phyloP scores from a whole-genome alignment of 83 land plant genomes.

The Isoetes engelmannii region DNA sequence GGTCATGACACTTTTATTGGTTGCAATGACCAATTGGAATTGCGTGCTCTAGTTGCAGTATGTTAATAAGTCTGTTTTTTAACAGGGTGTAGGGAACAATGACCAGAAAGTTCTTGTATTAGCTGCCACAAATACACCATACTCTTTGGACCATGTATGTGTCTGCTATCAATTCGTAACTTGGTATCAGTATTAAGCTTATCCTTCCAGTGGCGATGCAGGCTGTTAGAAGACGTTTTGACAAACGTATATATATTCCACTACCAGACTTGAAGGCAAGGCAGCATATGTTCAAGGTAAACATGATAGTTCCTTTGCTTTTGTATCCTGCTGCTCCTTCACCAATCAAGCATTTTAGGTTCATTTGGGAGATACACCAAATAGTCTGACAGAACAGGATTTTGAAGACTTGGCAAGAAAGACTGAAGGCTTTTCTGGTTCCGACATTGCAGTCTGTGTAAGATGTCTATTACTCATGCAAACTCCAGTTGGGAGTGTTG shows the following conservation, averaged over 20 bases:
- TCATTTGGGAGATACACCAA: slow-evolving; percentile 94
- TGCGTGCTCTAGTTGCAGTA: no score
- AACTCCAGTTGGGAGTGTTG: no score
- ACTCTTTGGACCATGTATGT: slow-evolving; percentile 90
- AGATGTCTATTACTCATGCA: slow-evolving; percentile 20
- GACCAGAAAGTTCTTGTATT: slow-evolving; percentile 95
- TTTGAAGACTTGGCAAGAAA: slow-evolving; percentile 77
- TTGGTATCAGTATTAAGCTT: neutral
- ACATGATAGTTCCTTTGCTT: neutral
- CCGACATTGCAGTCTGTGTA: slow-evolving; percentile 95
- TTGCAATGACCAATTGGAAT: no score
- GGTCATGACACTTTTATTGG: no score
- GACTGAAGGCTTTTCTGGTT: slow-evolving; percentile 95
- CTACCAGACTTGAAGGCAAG: slow-evolving; percentile 97
- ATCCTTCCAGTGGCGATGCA: slow-evolving; percentile 18
- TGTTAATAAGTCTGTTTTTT: neutral
- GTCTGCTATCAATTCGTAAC: neutral
- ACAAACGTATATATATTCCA: slow-evolving; percentile 97
- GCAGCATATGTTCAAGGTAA: slow-evolving; percentile 98
- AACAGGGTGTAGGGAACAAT: slow-evolving; percentile 90
- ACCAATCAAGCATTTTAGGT: slow-evolving; percentile 40
- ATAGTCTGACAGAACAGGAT: slow-evolving; percentile 79
- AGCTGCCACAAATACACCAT: slow-evolving; percentile 99
- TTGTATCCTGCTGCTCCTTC: neutral
- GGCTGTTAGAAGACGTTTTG: slow-evolving; percentile 96